Evolutionary conservation across 441 rosid species (phyloP).

Genomic region (Monsonia emarginata): DNA sequence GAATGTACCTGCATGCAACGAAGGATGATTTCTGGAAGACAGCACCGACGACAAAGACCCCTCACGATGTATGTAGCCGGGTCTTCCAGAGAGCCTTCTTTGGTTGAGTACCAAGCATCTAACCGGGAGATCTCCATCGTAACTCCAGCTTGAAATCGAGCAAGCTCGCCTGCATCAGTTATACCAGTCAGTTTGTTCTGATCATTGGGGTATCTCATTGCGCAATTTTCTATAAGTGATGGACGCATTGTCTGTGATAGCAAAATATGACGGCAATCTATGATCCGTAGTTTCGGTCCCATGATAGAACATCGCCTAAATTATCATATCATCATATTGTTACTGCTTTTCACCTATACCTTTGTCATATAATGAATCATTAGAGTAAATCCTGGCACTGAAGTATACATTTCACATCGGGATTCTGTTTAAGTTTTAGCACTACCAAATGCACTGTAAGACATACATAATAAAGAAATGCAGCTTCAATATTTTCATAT

Average conservation of each 20-base stretch:
- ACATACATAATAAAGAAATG: not conserved
- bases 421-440: not conserved
- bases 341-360: not conserved
- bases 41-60: slow-evolving; percentile 90
- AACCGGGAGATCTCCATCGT: slow-evolving; percentile 87
- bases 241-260: too few species aligned
- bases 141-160: slow-evolving; percentile 79
- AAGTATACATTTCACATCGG: not conserved
- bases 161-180: slow-evolving; percentile 73
- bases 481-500: slow-evolving; percentile 18
- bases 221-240: too few species aligned
- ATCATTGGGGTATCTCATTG: not conserved
- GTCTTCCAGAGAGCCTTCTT: slow-evolving; percentile 60
- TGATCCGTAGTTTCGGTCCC: too few species aligned
- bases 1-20: slow-evolving; percentile 73
- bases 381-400: not conserved
- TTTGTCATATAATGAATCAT: not conserved
- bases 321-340: not conserved
- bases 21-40: slow-evolving; percentile 84
- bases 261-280: too few species aligned
- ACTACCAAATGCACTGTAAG: slow-evolving; percentile 10
- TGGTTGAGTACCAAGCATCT: slow-evolving; percentile 86
- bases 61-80: slow-evolving; percentile 69
- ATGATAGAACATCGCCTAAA: too few species aligned
- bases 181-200: not conserved